Conservation (phyloP, 2,329 filamentous ascomycete genomes). For the Cordyceps cicadae region DNA sequence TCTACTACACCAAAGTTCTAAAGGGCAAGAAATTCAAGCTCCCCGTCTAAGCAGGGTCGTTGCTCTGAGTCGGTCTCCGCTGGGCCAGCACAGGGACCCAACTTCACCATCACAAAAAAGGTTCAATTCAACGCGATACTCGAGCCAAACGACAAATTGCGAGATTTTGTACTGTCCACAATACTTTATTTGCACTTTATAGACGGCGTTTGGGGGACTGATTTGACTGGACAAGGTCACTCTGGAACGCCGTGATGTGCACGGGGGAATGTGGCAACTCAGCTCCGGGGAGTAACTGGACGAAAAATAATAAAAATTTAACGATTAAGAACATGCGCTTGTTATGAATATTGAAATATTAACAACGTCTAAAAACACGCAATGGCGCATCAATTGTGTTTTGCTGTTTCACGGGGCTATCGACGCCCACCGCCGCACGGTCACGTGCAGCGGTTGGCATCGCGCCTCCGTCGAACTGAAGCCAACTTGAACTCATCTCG, state of each 20-base stretch:
- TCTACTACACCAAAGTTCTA: slow-evolving; percentile 95
- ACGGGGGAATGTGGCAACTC: not conserved
- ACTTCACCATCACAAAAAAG: not conserved
- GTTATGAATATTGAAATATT: not conserved
- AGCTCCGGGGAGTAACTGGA: not conserved
- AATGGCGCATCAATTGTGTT: not conserved
- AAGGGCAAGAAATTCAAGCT: slow-evolving; percentile 85
- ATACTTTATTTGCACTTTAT: not conserved
- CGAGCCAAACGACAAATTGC: not conserved
- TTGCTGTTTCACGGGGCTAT: not conserved
- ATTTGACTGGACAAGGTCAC: slow-evolving; percentile 3
- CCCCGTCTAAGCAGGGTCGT: slow-evolving; percentile 51
- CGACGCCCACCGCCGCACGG: no score
- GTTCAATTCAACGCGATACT: not conserved
- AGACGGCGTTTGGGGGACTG: slow-evolving; percentile 11
- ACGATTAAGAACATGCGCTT: slow-evolving; percentile 4
- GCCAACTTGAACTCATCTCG: not conserved
- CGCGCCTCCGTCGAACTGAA: no score
- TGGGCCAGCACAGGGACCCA: not conserved
- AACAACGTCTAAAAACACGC: not conserved
- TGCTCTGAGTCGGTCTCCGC: not conserved
- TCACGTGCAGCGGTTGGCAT: no score
- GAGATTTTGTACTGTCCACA: not conserved
- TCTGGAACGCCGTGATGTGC: slow-evolving; percentile 2
- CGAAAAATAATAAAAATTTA: slow-evolving; percentile 4